These are phyloP conservation scores for Suhomyces prunicola DNA, from an alignment of 805 yeast genomes.

Conservation along the genomic window DNA sequence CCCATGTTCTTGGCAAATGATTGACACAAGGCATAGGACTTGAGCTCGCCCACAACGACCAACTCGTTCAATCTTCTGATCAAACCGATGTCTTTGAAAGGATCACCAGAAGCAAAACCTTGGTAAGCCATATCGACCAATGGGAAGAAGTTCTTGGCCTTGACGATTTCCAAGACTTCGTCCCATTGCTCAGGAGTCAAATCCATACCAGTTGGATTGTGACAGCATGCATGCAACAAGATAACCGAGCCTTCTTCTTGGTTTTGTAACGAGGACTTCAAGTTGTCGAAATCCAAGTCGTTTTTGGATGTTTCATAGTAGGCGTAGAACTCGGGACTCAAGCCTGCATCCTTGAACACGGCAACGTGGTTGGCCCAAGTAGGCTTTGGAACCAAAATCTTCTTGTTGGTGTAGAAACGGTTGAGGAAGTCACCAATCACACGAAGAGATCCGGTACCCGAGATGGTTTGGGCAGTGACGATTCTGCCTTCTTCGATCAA, in stretches of 20 bases:
- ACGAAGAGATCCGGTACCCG: conserved; percentile 94
- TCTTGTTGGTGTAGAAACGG: conserved; percentile 52
- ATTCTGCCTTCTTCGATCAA: conserved; percentile 62
- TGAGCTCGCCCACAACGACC: conserved; percentile 48
- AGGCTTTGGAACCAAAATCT: conserved; percentile 76
- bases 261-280: conserved; percentile 54
- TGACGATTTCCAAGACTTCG: conserved; percentile 61
- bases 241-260: conserved; percentile 63
- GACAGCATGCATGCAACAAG: conserved; percentile 91
- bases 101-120: conserved; percentile 87
- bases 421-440: conserved; percentile 76
- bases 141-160: conserved; percentile 63
- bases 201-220: conserved; percentile 96
- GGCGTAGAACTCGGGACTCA: conserved; percentile 58
- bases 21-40: conserved; percentile 53
- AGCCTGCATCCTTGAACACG: conserved; percentile 72
- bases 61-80: conserved; percentile 45
- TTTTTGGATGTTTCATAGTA: conserved; percentile 67
- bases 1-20: conserved; percentile 50
- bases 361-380: conserved; percentile 94
- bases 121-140: conserved; percentile 93
- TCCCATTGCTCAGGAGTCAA: conserved; percentile 82
- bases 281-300: conserved; percentile 60
- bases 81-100: conserved; percentile 61
- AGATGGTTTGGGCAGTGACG: conserved; percentile 81